Evolutionary conservation across 371 early-diverging fungal species (phyloP), one percentile per base, ranked within the genome.

Genomic region (Dinochytrium kinnereticum): DNA sequence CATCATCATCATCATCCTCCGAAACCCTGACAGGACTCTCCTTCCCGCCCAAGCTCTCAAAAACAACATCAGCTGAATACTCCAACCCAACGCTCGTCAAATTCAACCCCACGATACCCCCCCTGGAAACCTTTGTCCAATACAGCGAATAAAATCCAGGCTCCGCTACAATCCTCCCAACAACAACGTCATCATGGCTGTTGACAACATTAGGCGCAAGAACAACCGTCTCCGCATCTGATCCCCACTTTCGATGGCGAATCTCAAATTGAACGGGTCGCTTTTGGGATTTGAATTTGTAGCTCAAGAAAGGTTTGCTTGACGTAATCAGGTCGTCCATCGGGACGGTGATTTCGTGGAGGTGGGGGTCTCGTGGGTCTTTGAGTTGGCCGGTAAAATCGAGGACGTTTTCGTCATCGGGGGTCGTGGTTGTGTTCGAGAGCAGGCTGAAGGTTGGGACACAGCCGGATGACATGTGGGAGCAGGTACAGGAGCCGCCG

Each of bases 401-500:
- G 39, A 85, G 61, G 36, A 26, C 7, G 26, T 31, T 31, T n/a
- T n/a, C n/a, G 76, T 76, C 44, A 75, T 69, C 70, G 72, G 80
- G 69, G 78, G 78, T 10, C 59, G 65, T 26, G 79, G 70, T 51
- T 64, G 70, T 33, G 64, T 53, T 53, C 66, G 80, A 0, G 77
- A 77, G 40, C 66, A 69, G 57, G 80, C 79, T 50, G 81, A 78
- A 80, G 71, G 59, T 76, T 79, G 69, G 82, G 82, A 51, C 59
- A 24, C 77, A 76, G 66, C 17, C 83, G 33, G 38, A 71, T 51
- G 64, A 88, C 90, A 94, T 91, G 73, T 94, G 94, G 30, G 85
- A 81, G 80, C 94, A 95, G 15, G 86, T 88, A 68, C 95, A 95
- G 2, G 81, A 77, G 28, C 95, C 95, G 30, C 95, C 95, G 31